Base-by-base conservation (phyloP, 2,329 filamentous ascomycete genomes). In the Xylaria hypoxylon region DNA sequence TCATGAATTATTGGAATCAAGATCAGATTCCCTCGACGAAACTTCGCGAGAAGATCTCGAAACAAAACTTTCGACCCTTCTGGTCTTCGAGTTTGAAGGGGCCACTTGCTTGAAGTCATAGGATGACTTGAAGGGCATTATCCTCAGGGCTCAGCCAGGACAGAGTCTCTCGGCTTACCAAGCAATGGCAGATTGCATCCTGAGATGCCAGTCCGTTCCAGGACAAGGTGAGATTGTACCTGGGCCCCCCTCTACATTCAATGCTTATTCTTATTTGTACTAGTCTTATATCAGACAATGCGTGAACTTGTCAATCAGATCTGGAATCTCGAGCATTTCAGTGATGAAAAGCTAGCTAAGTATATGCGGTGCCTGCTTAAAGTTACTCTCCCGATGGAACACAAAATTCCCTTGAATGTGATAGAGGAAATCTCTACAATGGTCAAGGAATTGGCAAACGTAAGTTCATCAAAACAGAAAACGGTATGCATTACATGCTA, bases 301-400 rank as follows among this genome's bases (percentile, higher is more conserved):
- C 86, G 90, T 52, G 86, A 89, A 66, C 88, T 94, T 65, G 87
- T 96, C 73, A 91, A 92, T 72, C 82, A 88, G 53, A 89, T 91
- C 19, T 90, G 87, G 78, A 81, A 78, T 0, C 77, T 89, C 1
- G 84, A 88, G 19, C 73, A 78, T 0, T 87, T 89, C 50, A 84
- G 90, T 68, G 82, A 83, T 4, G 75, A 77, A 0, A 89, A 88
- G 71, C 81, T 96, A 0, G 87, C 91, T 7, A 91, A 90, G 72
- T 97, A 96, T 81, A 86, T 95, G 51, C 87, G 92, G 1, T 94
- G 92, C 72, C 82, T 96, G 2, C 92, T 95, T 70, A 90, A 92
- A 68, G 82, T 88, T 0, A 85, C 90, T 0, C 79, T 94, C 0
- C 80, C 85, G 1, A 80, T 85, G 4, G 84, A 89, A 52, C 84